These are phyloP conservation scores for Blastobotrys raffinosifermentans DNA, from an alignment of 1,139 yeast genomes.

Conservation along the genomic window DNA sequence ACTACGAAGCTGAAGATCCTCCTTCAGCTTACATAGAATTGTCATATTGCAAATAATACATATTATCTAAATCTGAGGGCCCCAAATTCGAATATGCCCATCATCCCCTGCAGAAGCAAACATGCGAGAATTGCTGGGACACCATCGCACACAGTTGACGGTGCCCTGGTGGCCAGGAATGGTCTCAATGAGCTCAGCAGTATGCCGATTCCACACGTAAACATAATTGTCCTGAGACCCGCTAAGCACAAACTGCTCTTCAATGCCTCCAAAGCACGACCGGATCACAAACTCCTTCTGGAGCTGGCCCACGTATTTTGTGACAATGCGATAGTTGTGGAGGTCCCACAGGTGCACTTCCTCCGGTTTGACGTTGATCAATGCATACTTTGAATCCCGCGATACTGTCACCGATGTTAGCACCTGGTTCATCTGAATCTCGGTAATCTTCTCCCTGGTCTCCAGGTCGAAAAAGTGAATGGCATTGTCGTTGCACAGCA, in stretches of 20 bases:
- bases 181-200: slow-evolving; percentile 62
- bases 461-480: slow-evolving; percentile 47
- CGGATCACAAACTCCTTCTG: slow-evolving; percentile 64
- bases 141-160: slow-evolving; percentile 78
- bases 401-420: slow-evolving; percentile 47
- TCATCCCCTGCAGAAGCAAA: slow-evolving; percentile 90
- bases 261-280: slow-evolving; percentile 66
- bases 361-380: slow-evolving; percentile 68
- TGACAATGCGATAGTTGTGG: slow-evolving; percentile 43
- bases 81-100: slow-evolving; percentile 31
- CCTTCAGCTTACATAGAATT: no score
- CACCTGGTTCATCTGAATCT: slow-evolving; percentile 36
- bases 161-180: slow-evolving; percentile 61
- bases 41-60: no score
- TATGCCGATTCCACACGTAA: slow-evolving; percentile 73
- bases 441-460: slow-evolving; percentile 30
- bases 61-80: no score
- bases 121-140: slow-evolving; percentile 44
- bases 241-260: slow-evolving; percentile 65
- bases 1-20: no score
- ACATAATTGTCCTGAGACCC: slow-evolving; percentile 82
- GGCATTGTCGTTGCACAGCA: slow-evolving; percentile 56
- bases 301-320: slow-evolving; percentile 64
- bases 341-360: slow-evolving; percentile 78
- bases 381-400: slow-evolving; percentile 41